Evolutionary conservation across 2,329 filamentous ascomycete genomes (phyloP), one percentile per base, ranked within the genome.

Genomic region (Neoarthrinium moseri): DNA sequence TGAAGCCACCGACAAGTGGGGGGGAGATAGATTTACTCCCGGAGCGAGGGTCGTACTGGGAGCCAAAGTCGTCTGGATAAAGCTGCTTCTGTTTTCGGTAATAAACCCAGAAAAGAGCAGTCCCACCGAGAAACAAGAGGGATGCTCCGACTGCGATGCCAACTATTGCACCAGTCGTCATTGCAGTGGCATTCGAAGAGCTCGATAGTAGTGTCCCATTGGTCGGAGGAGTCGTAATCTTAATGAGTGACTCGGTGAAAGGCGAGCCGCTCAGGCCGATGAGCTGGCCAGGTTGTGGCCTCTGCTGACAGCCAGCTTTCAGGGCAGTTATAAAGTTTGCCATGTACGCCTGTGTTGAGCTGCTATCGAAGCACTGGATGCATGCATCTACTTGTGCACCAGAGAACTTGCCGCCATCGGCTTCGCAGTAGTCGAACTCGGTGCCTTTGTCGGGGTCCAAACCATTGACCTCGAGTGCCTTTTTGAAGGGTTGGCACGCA

Each of bases 141-240:
- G 65, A 64, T 6, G 67, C 70, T 11, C 73, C 77, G 1, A 80
- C 58, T 0, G 67, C 69, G 36, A 83, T 81, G 15, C 78, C 78
- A 0, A 74, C 73, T 13, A 80, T 75, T n/a, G 73, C 72, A 2
- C 73, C 72, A 0, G 70, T 69, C 0, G 72, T 69, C 56, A 80
- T 68, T 8, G 55, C 55, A 4, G 54, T 59, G 3, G 57, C 50
- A 0, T 51, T 59, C 4, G 57, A 51, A 1, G 59, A 52, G 0
- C 53, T 48, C 0, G 63, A 53, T 1, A 57, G 39, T 1, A 57
- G 39, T 1, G 62, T 58, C 5, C 52, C 29, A 39, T 61, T 59
- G 6, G 51, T 54, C 1, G 66, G 51, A 0, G 59, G 49, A 1
- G 37, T 61, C 2, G 67, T 71, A n/a, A 74, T 72, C 34, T 69